Conservation (phyloP, 2,329 filamentous ascomycete genomes). For the Aspergillus costaricaensis region DNA sequence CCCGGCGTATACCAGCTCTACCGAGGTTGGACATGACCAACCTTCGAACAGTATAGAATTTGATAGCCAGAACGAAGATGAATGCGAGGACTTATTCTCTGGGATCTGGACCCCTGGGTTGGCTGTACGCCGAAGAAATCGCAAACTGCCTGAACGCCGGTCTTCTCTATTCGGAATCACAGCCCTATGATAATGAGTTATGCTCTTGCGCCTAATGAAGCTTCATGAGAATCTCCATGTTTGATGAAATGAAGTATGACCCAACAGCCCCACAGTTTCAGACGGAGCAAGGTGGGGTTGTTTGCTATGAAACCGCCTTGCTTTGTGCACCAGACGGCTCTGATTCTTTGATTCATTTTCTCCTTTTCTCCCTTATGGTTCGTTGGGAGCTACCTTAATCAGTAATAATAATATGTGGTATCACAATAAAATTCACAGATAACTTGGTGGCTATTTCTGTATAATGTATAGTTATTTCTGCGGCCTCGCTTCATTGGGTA, state of each 20-base stretch:
- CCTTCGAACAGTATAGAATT: slow-evolving; percentile 54
- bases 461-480: not conserved
- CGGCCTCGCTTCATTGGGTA: not conserved
- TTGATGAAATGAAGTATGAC: not conserved
- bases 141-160: slow-evolving; percentile 32
- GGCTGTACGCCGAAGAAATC: slow-evolving; percentile 50
- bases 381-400: too few species aligned
- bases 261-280: not conserved
- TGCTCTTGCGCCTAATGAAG: not conserved
- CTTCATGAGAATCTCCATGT: not conserved
- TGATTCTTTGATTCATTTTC: too few species aligned
- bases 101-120: slow-evolving; percentile 61
- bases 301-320: not conserved
- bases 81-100: slow-evolving; percentile 66
- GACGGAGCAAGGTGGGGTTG: not conserved
- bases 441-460: not conserved
- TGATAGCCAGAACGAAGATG: slow-evolving; percentile 66
- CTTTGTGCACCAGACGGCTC: not conserved
- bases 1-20: not conserved
- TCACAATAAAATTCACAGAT: too few species aligned
- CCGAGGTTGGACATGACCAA: slow-evolving; percentile 10
- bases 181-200: slow-evolving; percentile 7
- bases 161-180: slow-evolving; percentile 28
- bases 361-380: not conserved
- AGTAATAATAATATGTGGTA: too few species aligned